phyloP scores from a whole-genome alignment of 257 asterid species.

The Solanum bulbocastanum region DNA sequence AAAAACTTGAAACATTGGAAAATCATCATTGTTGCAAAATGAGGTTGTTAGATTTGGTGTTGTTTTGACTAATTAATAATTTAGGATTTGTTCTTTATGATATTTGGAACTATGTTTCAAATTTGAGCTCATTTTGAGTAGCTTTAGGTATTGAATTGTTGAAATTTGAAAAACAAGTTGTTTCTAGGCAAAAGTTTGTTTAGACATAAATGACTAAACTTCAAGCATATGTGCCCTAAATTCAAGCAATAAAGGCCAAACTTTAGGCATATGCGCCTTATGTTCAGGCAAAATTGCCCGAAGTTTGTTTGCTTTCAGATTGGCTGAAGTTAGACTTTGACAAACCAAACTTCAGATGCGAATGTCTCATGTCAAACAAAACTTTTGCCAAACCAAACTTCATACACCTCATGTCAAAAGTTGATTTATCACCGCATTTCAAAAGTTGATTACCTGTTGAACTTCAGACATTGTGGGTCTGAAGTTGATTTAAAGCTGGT shows the following conservation, averaged over 20 bases:
- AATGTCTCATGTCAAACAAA: not conserved
- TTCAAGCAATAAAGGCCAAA: not conserved
- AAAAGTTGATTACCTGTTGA: not conserved
- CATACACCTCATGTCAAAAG: not conserved
- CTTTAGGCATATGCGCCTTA: not conserved
- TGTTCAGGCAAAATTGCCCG: not conserved
- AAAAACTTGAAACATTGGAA: not conserved
- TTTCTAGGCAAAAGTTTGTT: not conserved
- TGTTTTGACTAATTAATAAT: not conserved
- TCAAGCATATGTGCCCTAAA: not conserved
- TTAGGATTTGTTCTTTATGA: not conserved
- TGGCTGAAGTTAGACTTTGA: not conserved
- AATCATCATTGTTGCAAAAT: not conserved
- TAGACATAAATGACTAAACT: not conserved
- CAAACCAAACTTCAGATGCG: not conserved
- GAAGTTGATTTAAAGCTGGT: not conserved
- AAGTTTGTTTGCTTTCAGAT: not conserved
- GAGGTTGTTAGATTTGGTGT: not conserved
- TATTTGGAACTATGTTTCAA: not conserved
- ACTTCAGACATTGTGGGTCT: not conserved
- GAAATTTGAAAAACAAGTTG: not conserved
- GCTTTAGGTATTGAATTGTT: not conserved
- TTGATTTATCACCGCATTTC: not conserved
- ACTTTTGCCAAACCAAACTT: not conserved
- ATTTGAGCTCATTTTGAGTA: not conserved